A percentile compares a stretch with the other conserved stretches of the same genome.
Conservation (phyloP, 2,329 filamentous ascomycete genomes). For the Monosporascus sp. region DNA sequence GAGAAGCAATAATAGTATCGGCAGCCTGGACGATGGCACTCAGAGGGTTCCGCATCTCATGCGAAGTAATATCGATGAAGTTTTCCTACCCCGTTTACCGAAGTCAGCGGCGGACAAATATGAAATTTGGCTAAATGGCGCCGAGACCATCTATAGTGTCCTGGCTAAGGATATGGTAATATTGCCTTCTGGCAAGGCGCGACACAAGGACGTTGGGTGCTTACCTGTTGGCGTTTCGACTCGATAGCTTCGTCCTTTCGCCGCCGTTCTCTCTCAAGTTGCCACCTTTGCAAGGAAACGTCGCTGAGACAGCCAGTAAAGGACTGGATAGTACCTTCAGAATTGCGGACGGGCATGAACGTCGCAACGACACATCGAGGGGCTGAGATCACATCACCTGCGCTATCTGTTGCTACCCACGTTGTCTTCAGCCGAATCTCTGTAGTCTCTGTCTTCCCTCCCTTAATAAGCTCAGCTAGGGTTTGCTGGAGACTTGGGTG, state of each 20-base stretch:
- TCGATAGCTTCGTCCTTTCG: slow-evolving; percentile 48
- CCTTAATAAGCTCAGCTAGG: slow-evolving; percentile 33
- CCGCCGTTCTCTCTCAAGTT: slow-evolving; percentile 42
- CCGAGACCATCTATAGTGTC: not conserved
- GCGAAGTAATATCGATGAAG: slow-evolving; percentile 72
- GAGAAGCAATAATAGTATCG: slow-evolving; percentile 58
- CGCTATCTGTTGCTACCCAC: slow-evolving; percentile 40
- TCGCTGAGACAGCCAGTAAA: slow-evolving; percentile 46
- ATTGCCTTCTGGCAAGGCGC: too few relatives aligned
- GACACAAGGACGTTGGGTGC: not conserved
- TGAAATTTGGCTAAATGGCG: not conserved
- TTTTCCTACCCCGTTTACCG: slow-evolving; percentile 44
- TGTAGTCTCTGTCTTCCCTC: slow-evolving; percentile 39
- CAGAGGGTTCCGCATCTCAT: slow-evolving; percentile 70
- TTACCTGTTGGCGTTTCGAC: slow-evolving; percentile 56
- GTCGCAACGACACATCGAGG: slow-evolving; percentile 46
- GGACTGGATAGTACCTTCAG: slow-evolving; percentile 41
- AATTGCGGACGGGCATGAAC: slow-evolving; percentile 44
- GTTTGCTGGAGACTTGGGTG: slow-evolving; percentile 33
- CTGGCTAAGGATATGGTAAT: not conserved
- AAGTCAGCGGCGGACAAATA: not conserved
- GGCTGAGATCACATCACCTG: slow-evolving; percentile 36
- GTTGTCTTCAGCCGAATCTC: slow-evolving; percentile 45
- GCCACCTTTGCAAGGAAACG: slow-evolving; percentile 46
- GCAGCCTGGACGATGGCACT: slow-evolving; percentile 70